phyloP scores from a whole-genome alignment of 305 asterid species.

The Solanum hybrid region DNA sequence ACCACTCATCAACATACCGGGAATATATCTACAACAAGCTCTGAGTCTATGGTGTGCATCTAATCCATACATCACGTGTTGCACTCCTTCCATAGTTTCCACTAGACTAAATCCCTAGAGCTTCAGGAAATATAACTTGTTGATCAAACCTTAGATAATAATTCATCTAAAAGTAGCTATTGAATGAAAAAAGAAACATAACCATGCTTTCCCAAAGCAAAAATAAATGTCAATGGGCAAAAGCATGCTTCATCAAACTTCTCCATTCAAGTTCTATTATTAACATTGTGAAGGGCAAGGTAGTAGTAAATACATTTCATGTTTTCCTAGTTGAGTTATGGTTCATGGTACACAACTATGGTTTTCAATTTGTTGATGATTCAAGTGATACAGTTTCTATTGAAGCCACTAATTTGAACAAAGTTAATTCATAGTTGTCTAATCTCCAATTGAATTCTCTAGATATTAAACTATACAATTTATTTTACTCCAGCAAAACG shows the following conservation, averaged over 20 bases:
- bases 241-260: background rate
- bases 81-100: background rate
- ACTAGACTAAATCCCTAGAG: background rate
- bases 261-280: background rate
- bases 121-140: background rate
- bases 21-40: background rate
- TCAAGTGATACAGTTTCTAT: background rate
- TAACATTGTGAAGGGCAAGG: background rate
- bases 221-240: background rate
- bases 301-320: background rate
- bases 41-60: background rate
- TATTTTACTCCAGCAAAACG: background rate
- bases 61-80: background rate
- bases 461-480: background rate
- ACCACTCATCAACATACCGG: background rate
- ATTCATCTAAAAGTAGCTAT: background rate
- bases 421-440: background rate
- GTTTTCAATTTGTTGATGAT: background rate
- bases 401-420: background rate
- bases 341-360: too few species aligned
- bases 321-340: background rate
- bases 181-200: too few species aligned
- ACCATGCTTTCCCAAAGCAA: background rate
- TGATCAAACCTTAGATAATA: background rate
- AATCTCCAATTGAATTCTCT: background rate